These are phyloP conservation scores for Phialophora macrospora DNA, from an alignment of 2,329 filamentous ascomycete species.

Conservation along the genomic window DNA sequence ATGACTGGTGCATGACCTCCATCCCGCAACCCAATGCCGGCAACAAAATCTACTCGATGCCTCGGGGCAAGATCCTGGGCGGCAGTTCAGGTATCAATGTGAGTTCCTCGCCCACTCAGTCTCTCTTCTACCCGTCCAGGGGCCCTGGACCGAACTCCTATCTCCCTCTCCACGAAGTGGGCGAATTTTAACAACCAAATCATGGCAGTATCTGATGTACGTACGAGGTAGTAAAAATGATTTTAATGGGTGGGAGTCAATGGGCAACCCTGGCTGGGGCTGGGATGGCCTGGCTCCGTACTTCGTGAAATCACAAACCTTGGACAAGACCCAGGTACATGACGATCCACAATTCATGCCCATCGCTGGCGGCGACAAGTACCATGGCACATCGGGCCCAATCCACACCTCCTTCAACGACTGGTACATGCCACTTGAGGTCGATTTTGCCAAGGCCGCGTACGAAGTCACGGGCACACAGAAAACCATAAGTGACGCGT, in stretches of 20 bases:
- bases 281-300: slow-evolving; percentile 39
- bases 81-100: slow-evolving; percentile 44
- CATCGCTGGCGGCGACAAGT: slow-evolving; percentile 32
- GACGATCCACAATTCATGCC: slow-evolving; percentile 43
- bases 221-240: slow-evolving; percentile 31
- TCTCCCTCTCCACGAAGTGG: not conserved
- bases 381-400: slow-evolving; percentile 39
- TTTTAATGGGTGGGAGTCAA: slow-evolving; percentile 47
- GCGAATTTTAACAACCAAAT: not conserved
- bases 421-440: slow-evolving; percentile 46
- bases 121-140: too few relatives aligned
- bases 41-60: slow-evolving; percentile 37
- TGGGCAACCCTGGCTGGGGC: slow-evolving; percentile 48
- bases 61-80: slow-evolving; percentile 43
- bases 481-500: slow-evolving; percentile 36
- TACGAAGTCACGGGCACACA: slow-evolving; percentile 43
- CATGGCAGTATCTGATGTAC: slow-evolving; percentile 37
- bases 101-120: not conserved
- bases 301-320: slow-evolving; percentile 42
- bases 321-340: slow-evolving; percentile 37
- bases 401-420: slow-evolving; percentile 41
- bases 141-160: not conserved
- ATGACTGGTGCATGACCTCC: slow-evolving; percentile 37
- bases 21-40: slow-evolving; percentile 34
- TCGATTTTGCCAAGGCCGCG: slow-evolving; percentile 45